Conservation (phyloP, 495 filamentous ascomycete species). For the Aspergillus affinis region DNA sequence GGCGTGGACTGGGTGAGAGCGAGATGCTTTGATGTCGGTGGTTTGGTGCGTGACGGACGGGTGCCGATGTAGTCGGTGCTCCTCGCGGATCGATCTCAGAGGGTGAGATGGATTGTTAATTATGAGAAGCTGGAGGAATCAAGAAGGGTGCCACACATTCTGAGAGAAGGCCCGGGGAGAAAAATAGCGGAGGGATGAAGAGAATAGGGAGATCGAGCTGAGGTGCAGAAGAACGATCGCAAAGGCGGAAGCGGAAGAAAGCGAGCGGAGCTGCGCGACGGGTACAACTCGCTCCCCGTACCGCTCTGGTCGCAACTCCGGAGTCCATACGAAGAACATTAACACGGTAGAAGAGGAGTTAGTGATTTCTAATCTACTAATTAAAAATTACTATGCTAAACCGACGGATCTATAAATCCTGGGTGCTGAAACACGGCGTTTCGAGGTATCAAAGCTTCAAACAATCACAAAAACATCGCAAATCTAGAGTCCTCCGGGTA, state of each 20-base stretch:
- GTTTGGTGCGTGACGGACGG: too few species aligned
- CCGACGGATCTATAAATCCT: neutral
- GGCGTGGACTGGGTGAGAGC: neutral
- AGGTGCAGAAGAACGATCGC: neutral
- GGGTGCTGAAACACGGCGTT: slow-evolving; percentile 5
- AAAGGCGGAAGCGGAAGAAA: neutral
- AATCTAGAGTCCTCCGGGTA: slow-evolving; percentile 27
- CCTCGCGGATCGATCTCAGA: neutral
- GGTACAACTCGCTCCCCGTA: neutral
- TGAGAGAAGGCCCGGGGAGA: neutral
- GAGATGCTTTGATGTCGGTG: slow-evolving; percentile 10
- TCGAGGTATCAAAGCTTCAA: slow-evolving; percentile 16
- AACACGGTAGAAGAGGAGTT: neutral
- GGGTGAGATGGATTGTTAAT: neutral
- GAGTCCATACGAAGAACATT: too few species aligned
- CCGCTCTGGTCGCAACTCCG: too few species aligned
- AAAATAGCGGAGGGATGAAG: neutral
- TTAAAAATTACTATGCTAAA: slow-evolving; percentile 4
- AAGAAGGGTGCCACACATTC: neutral
- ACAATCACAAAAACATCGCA: slow-evolving; percentile 6
- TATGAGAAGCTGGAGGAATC: neutral
- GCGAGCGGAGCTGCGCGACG: neutral
- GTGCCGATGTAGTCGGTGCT: too few species aligned
- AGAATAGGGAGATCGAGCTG: neutral
- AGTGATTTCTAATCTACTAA: neutral